Percentiles rank a stretch among this genome's conserved stretches.
Conservation (phyloP, 2,329 filamentous ascomycete species). For the Graphiopsis chlorocephala region DNA sequence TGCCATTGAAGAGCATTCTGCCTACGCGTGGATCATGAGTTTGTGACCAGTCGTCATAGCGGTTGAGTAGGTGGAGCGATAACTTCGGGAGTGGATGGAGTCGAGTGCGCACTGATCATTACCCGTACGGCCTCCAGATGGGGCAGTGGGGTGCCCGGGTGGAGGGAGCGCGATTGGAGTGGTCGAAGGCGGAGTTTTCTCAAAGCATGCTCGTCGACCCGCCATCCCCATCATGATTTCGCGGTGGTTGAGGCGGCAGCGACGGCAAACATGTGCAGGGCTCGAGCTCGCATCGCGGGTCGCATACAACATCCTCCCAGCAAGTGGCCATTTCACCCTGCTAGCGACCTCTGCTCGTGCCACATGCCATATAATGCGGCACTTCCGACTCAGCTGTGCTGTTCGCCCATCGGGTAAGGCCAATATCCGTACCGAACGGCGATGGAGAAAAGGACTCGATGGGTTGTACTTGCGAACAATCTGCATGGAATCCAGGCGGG, state of each 20-base stretch:
- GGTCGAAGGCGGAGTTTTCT: constrained; percentile 11
- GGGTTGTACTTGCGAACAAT: neutral
- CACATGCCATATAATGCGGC: neutral
- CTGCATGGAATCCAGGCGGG: neutral
- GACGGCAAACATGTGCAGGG: neutral
- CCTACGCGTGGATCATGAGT: neutral
- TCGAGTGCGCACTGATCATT: neutral
- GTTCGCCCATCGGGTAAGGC: neutral
- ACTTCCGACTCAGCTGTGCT: neutral
- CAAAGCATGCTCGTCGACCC: neutral
- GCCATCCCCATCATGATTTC: neutral
- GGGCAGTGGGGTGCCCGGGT: neutral
- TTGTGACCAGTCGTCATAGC: constrained; percentile 4
- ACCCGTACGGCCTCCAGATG: neutral
- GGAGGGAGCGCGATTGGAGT: constrained; percentile 5
- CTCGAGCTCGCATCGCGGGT: neutral
- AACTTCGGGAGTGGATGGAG: constrained; percentile 10
- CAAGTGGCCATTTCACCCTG: neutral
- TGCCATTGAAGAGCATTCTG: neutral
- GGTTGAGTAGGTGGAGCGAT: constrained; percentile 1
- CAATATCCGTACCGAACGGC: neutral
- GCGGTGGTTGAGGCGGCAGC: neutral
- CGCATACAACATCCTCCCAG: neutral
- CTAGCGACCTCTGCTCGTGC: neutral
- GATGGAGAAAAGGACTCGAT: neutral